Conservation (phyloP, 306 rosid genomes). For the Hippophae rhamnoides region DNA sequence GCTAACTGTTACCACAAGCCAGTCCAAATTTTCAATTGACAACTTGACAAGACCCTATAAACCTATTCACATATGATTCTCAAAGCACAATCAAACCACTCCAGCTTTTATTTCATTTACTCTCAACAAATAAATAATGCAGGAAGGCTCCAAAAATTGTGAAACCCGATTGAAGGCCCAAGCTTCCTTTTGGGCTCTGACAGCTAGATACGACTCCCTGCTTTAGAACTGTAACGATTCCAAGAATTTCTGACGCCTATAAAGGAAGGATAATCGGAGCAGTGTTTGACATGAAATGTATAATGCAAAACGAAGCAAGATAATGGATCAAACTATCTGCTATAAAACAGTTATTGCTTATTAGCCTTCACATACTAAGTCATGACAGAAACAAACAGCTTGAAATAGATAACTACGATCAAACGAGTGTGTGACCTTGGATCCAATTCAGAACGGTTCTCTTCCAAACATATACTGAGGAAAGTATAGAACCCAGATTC, state of each 20-base stretch:
- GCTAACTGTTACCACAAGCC: slow-evolving; percentile 22
- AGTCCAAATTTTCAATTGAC: slow-evolving; percentile 17
- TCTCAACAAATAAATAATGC: slow-evolving; percentile 8
- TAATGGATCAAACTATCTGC: slow-evolving; percentile 18
- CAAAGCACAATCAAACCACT: slow-evolving; percentile 13
- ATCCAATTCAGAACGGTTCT: slow-evolving; percentile 27
- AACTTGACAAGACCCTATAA: slow-evolving; percentile 27
- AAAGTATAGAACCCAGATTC: slow-evolving; percentile 32
- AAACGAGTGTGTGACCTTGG: slow-evolving; percentile 20
- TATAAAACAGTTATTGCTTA: slow-evolving; percentile 17
- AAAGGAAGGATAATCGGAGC: slow-evolving; percentile 21
- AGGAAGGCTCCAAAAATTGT: slow-evolving; percentile 27
- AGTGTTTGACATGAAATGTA: slow-evolving; percentile 15
- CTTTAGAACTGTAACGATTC: background rate
- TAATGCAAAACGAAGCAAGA: slow-evolving; percentile 24
- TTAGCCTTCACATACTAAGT: slow-evolving; percentile 43
- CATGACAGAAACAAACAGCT: slow-evolving; percentile 35
- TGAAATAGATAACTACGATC: slow-evolving; percentile 25
- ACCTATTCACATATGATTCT: slow-evolving; percentile 26
- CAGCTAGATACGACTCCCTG: slow-evolving; percentile 31
- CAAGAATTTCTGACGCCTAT: slow-evolving; percentile 17
- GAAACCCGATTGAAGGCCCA: slow-evolving; percentile 19
- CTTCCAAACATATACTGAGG: slow-evolving; percentile 14
- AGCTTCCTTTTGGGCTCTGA: slow-evolving; percentile 41
- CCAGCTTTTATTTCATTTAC: slow-evolving; percentile 20